Percentiles rank a stretch among this genome's conserved stretches.
phyloP scores from a whole-genome alignment of 2,329 filamentous ascomycete species.

The Aciculosporium take region DNA sequence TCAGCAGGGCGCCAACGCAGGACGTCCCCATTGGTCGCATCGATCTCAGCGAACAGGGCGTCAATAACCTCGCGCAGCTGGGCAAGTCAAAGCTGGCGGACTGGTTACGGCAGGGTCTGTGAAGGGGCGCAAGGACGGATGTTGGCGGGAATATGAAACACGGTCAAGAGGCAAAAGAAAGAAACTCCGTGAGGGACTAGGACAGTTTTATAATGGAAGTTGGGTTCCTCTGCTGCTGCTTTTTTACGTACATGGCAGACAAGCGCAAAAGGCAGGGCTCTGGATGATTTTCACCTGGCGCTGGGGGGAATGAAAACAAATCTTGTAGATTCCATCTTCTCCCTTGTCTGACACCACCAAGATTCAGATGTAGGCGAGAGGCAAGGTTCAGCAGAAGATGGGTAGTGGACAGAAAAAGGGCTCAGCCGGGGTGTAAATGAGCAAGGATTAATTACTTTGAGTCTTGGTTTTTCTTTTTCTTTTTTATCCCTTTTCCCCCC shows the following conservation, averaged over 20 bases:
- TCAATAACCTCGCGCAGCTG: slow-evolving; percentile 87
- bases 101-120: slow-evolving; percentile 74
- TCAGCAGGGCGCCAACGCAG: slow-evolving; percentile 80
- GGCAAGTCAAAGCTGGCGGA: slow-evolving; percentile 85
- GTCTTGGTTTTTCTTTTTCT: neutral
- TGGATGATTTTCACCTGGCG: slow-evolving; percentile 9
- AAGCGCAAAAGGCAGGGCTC: neutral
- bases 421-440: too few relatives aligned
- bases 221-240: neutral
- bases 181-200: too few relatives aligned
- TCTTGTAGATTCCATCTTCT: too few relatives aligned
- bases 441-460: too few relatives aligned
- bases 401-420: too few relatives aligned
- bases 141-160: neutral
- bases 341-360: too few relatives aligned
- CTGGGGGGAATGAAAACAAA: slow-evolving; percentile 14
- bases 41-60: slow-evolving; percentile 87
- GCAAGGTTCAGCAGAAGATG: too few relatives aligned
- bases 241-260: neutral
- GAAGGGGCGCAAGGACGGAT: slow-evolving; percentile 12
- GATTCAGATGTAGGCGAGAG: too few relatives aligned
- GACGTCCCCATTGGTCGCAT: slow-evolving; percentile 89
- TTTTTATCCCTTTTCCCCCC: neutral
- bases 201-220: neutral
- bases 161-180: neutral